A percentile compares a stretch with the other conserved stretches of the same genome.
phyloP scores from a whole-genome alignment of 1,284 basidiomycete species.

The Neonothopanus nambi region DNA sequence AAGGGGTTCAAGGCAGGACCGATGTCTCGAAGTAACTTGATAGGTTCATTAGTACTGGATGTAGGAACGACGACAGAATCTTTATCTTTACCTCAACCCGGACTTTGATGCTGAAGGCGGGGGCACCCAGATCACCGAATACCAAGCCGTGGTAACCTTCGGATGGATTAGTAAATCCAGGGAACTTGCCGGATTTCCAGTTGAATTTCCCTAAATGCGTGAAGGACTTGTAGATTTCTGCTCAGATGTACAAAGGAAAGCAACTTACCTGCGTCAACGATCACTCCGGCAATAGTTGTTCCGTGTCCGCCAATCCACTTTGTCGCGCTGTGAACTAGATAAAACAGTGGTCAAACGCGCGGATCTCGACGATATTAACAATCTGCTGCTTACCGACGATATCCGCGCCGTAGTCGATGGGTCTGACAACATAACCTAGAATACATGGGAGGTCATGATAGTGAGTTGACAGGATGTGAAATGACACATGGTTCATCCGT shows the following conservation, averaged over 20 bases:
- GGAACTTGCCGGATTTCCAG: conserved; percentile 83
- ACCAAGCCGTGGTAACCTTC: conserved; percentile 84
- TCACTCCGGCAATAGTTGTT: conserved; percentile 83
- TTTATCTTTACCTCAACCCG: conserved; percentile 42
- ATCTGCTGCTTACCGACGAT: conserved; percentile 56
- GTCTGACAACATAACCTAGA: conserved; percentile 72
- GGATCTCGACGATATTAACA: too few species aligned
- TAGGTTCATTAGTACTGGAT: not conserved
- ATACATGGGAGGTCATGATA: conserved; percentile 31
- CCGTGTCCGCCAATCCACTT: conserved; percentile 94
- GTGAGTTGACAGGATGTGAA: conserved; percentile 12
- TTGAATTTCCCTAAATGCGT: conserved; percentile 70
- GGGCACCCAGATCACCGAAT: conserved; percentile 73
- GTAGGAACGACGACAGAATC: not conserved
- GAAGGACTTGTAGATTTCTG: not conserved
- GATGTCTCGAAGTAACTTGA: conserved; percentile 73
- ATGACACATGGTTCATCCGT: too few species aligned
- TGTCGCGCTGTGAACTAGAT: conserved; percentile 77
- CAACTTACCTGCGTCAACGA: conserved; percentile 68
- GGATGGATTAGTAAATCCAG: conserved; percentile 78
- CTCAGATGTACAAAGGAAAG: not conserved
- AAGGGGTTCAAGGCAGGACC: conserved; percentile 82
- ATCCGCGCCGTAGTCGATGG: conserved; percentile 81
- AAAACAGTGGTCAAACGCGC: not conserved
- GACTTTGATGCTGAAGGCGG: conserved; percentile 75